A percentile compares a stretch with the other conserved stretches of the same genome.
These are phyloP conservation scores for Hordeum pubiflorum DNA, from an alignment of 202 grass and related monocot genomes.

Conservation along the genomic window DNA sequence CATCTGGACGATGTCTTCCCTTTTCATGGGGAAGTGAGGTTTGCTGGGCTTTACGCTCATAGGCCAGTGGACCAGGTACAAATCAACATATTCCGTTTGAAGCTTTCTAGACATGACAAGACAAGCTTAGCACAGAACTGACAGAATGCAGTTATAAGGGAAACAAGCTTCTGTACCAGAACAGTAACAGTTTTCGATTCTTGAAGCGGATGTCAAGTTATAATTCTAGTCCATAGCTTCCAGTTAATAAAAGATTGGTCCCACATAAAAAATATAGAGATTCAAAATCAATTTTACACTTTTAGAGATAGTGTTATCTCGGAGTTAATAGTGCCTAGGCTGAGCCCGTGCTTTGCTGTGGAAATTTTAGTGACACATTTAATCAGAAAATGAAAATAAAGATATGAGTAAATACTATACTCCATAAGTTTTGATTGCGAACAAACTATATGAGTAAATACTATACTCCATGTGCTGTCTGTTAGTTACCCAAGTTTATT, in stretches of 20 bases:
- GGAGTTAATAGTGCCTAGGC: background rate
- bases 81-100: slow-evolving; percentile 64
- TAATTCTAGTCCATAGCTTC: background rate
- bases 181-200: background rate
- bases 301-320: background rate
- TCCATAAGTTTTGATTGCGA: background rate
- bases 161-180: background rate
- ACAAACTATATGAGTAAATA: background rate
- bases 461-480: background rate
- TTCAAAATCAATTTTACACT: background rate
- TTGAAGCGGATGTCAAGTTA: background rate
- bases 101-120: slow-evolving; percentile 42
- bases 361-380: background rate
- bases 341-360: background rate
- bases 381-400: background rate
- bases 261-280: background rate
- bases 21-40: slow-evolving; percentile 29
- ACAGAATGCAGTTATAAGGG: background rate
- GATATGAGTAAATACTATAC: background rate
- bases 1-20: slow-evolving; percentile 47
- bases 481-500: background rate
- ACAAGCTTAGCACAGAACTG: background rate
- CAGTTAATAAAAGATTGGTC: background rate
- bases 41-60: slow-evolving; percentile 47
- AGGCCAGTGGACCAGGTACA: slow-evolving; percentile 67